phyloP scores from a whole-genome alignment of 129 eudicot species.

The Artemisia annua region DNA sequence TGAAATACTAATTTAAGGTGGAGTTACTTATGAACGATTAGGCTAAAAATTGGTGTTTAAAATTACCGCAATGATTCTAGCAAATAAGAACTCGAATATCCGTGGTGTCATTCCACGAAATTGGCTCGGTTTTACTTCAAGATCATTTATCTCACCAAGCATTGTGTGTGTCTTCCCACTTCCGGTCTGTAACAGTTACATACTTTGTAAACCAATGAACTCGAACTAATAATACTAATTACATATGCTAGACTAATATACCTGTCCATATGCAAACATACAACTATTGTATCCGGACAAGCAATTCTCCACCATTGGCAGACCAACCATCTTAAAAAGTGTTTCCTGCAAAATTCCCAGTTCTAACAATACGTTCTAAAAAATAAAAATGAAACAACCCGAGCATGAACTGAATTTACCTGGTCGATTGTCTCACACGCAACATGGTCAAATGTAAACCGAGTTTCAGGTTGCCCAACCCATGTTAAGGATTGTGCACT shows the following conservation, averaged over 20 bases:
- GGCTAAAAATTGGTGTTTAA: neutral
- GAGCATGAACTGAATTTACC: constrained; percentile 32
- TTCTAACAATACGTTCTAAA: neutral
- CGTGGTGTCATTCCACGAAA: constrained; percentile 96
- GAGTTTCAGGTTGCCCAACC: constrained; percentile 82
- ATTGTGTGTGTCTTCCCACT: constrained; percentile 93
- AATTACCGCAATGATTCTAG: constrained; percentile 78
- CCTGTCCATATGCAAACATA: constrained; percentile 98
- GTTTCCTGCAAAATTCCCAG: constrained; percentile 57
- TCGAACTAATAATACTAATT: neutral
- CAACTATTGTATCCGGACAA: constrained; percentile 93
- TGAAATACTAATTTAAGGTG: neutral
- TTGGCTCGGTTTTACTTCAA: constrained; percentile 67
- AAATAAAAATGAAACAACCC: neutral
- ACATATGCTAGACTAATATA: constrained; percentile 15
- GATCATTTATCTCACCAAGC: constrained; percentile 83
- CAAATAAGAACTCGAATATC: constrained; percentile 85
- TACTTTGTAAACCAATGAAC: neutral
- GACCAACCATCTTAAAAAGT: constrained; percentile 85
- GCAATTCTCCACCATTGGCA: constrained; percentile 97
- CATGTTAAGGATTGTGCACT: constrained; percentile 77
- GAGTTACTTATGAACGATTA: neutral
- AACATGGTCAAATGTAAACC: constrained; percentile 89
- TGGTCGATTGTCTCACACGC: constrained; percentile 89
- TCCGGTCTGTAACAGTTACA: constrained; percentile 62